phyloP scores from a whole-genome alignment of 2,329 filamentous ascomycete species.

The Colletotrichum cereale region DNA sequence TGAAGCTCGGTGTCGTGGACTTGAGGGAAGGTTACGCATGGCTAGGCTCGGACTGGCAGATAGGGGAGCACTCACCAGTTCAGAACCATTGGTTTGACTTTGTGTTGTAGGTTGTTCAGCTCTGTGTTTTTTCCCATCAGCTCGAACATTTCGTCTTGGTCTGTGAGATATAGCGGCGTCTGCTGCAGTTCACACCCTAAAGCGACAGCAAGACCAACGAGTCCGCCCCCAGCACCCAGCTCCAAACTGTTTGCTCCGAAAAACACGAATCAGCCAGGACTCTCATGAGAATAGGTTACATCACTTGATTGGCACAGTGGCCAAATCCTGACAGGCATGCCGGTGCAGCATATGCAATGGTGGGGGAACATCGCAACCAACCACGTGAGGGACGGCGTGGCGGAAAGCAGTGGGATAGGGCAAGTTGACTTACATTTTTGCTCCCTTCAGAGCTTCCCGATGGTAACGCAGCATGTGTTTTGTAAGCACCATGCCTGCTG shows the following conservation, averaged over 20 bases:
- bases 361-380: not conserved
- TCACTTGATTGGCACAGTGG: not conserved
- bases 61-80: conserved; percentile 75
- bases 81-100: conserved; percentile 76
- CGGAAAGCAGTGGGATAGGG: not conserved
- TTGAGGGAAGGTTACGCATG: conserved; percentile 17
- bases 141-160: conserved; percentile 86
- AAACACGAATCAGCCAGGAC: conserved; percentile 28
- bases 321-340: not conserved
- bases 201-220: conserved; percentile 79
- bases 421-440: conserved; percentile 75
- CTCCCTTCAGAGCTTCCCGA: conserved; percentile 69
- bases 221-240: conserved; percentile 89
- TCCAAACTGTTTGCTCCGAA: conserved; percentile 74
- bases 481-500: conserved; percentile 88
- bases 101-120: conserved; percentile 78
- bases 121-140: conserved; percentile 89
- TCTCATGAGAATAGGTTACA: not conserved
- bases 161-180: conserved; percentile 80
- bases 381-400: not conserved
- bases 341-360: not conserved
- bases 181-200: conserved; percentile 59
- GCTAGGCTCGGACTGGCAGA: conserved; percentile 3
- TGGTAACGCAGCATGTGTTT: conserved; percentile 88
- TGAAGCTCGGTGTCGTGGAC: conserved; percentile 2